These are phyloP conservation scores for Protomyces inundatus DNA, from an alignment of 1,139 yeast species.

Conservation along the genomic window DNA sequence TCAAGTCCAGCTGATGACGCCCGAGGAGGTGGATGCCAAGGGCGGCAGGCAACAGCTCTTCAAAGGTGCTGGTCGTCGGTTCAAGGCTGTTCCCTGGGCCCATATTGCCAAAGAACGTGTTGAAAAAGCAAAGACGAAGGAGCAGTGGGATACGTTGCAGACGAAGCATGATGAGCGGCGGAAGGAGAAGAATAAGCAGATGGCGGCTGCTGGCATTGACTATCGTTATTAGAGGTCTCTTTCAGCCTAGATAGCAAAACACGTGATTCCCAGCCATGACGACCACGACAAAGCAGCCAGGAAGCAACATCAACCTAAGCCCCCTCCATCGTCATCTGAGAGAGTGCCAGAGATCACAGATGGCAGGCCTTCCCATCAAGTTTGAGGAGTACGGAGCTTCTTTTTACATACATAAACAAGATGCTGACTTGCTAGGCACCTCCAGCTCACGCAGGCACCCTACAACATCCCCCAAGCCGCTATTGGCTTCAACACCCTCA, in stretches of 20 bases:
- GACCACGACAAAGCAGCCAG: too few species aligned
- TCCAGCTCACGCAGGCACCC: constrained; percentile 44
- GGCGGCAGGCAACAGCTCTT: constrained; percentile 43
- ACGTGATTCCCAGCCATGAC: too few species aligned
- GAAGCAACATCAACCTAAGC: too few species aligned
- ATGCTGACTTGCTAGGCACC: constrained; percentile 2
- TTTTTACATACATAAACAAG: not conserved
- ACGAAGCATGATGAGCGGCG: constrained; percentile 49
- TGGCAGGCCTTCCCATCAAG: constrained; percentile 26
- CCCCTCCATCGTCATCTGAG: not conserved
- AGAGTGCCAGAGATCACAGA: not conserved
- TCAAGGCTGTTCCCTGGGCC: constrained; percentile 59
- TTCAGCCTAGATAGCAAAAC: too few species aligned
- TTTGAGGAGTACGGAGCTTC: constrained; percentile 16
- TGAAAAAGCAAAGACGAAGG: constrained; percentile 53
- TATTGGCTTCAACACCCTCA: constrained; percentile 87
- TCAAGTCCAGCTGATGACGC: constrained; percentile 55
- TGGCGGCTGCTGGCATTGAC: constrained; percentile 51
- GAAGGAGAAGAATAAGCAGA: constrained; percentile 47
- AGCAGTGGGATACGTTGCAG: constrained; percentile 56
- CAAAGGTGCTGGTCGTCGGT: constrained; percentile 52
- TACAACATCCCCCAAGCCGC: constrained; percentile 79
- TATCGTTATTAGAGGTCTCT: constrained; percentile 34
- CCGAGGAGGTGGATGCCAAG: constrained; percentile 41
- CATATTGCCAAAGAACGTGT: constrained; percentile 52